phyloP scores from a whole-genome alignment of 257 asterid genomes.

The Rehmannia glutinosa region DNA sequence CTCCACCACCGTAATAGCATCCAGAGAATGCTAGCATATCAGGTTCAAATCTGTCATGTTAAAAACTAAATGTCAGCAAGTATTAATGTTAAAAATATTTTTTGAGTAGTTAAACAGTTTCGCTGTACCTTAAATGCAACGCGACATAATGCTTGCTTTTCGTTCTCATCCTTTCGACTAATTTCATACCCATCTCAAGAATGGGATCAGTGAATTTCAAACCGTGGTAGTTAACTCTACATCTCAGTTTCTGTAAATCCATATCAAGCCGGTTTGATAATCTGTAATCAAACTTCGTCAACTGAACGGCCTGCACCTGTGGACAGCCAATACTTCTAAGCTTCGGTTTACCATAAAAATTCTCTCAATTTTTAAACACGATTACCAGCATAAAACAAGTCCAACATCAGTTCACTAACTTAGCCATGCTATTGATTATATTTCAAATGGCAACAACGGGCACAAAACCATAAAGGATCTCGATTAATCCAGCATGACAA shows the following conservation, averaged over 20 bases:
- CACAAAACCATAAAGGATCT: too few species aligned
- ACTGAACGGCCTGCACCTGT: slow-evolving; percentile 71
- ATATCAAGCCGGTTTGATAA: slow-evolving; percentile 49
- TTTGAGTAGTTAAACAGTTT: not conserved
- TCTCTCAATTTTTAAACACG: too few species aligned
- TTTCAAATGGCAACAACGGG: too few species aligned
- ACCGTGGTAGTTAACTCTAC: slow-evolving; percentile 75
- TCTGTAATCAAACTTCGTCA: slow-evolving; percentile 73
- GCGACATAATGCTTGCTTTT: slow-evolving; percentile 59
- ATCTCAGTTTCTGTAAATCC: slow-evolving; percentile 68
- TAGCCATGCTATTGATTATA: too few species aligned
- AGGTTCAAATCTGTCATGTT: slow-evolving; percentile 56
- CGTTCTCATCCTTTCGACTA: slow-evolving; percentile 58
- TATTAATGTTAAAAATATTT: too few species aligned
- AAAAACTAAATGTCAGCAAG: slow-evolving; percentile 4
- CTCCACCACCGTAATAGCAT: slow-evolving; percentile 76
- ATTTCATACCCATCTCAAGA: slow-evolving; percentile 51
- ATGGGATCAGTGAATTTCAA: slow-evolving; percentile 64
- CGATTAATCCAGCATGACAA: too few species aligned
- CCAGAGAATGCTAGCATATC: slow-evolving; percentile 90
- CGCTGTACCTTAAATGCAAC: slow-evolving; percentile 59
- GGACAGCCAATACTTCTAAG: not conserved
- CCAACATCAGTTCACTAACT: too few species aligned
- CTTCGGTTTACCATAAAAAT: slow-evolving; percentile 11
- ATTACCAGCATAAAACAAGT: too few species aligned